A percentile compares a stretch with the other conserved stretches of the same genome.
These are phyloP conservation scores for Verruconis gallopava DNA, from an alignment of 2,329 filamentous ascomycete genomes.

Conservation along the genomic window DNA sequence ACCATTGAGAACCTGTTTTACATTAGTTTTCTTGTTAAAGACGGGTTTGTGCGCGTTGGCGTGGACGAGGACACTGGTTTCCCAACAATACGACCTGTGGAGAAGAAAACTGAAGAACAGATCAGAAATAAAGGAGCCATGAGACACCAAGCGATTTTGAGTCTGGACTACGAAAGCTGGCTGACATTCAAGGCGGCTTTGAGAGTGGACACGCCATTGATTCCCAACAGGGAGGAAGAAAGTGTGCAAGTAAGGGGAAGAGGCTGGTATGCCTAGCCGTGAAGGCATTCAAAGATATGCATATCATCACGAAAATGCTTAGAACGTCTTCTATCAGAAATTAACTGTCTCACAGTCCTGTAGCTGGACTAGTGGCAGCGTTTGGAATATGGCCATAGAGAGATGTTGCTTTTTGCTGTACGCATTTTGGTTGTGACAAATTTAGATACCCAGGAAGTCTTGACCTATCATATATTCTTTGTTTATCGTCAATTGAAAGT, in stretches of 20 bases:
- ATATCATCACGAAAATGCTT: too few relatives aligned
- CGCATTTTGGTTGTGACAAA: neutral
- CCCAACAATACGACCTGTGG: slow-evolving; percentile 54
- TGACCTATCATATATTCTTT: too few relatives aligned
- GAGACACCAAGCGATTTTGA: slow-evolving; percentile 72
- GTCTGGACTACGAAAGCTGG: slow-evolving; percentile 79
- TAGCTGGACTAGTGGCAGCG: neutral
- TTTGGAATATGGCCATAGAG: neutral
- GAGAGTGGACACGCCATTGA: slow-evolving; percentile 65
- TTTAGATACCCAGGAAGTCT: too few relatives aligned
- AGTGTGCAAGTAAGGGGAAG: slow-evolving; percentile 2
- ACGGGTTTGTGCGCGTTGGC: slow-evolving; percentile 64
- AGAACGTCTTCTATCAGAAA: neutral
- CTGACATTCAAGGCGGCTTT: slow-evolving; percentile 62
- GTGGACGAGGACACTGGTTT: slow-evolving; percentile 56
- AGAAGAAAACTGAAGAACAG: slow-evolving; percentile 36
- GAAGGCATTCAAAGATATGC: neutral
- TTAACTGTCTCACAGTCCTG: neutral
- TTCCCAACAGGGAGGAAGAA: slow-evolving; percentile 52
- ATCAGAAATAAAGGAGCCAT: slow-evolving; percentile 44
- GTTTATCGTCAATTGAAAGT: too few relatives aligned
- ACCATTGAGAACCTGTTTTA: slow-evolving; percentile 97
- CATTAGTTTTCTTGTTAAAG: slow-evolving; percentile 82
- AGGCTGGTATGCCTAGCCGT: slow-evolving; percentile 5
- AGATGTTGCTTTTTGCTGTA: neutral